Percentiles rank a stretch among this genome's conserved stretches.
Evolutionary conservation across 2,329 filamentous ascomycete species (phyloP).

Genomic region (Anthostomella pinea): DNA sequence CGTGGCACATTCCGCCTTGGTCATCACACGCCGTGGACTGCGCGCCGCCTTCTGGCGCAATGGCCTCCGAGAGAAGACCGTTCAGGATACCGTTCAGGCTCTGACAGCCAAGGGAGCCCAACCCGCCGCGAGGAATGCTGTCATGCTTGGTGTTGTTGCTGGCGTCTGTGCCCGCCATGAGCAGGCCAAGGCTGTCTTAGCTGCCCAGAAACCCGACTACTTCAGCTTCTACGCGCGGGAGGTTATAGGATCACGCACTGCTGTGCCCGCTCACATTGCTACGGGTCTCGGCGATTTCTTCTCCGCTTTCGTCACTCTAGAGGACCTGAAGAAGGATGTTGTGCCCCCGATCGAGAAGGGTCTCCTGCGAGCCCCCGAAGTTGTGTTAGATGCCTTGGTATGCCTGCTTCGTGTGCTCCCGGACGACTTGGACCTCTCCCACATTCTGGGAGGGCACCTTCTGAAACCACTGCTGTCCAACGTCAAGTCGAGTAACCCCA

Average conservation of each 20-base stretch:
- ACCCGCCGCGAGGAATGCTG: slow-evolving; percentile 66
- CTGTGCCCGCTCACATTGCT: slow-evolving; percentile 69
- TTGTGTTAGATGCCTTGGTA: slow-evolving; percentile 76
- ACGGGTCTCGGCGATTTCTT: slow-evolving; percentile 81
- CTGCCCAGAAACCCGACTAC: slow-evolving; percentile 66
- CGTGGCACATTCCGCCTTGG: slow-evolving; percentile 69
- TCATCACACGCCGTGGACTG: slow-evolving; percentile 75
- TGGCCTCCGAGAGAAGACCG: slow-evolving; percentile 55
- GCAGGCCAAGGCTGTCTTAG: slow-evolving; percentile 59
- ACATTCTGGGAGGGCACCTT: slow-evolving; percentile 66
- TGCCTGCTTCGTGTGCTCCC: slow-evolving; percentile 71
- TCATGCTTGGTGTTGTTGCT: slow-evolving; percentile 80
- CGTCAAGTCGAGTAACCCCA: slow-evolving; percentile 81
- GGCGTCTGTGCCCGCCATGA: slow-evolving; percentile 77
- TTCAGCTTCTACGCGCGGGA: slow-evolving; percentile 84
- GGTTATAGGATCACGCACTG: slow-evolving; percentile 73
- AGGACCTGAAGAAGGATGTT: slow-evolving; percentile 73
- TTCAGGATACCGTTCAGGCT: slow-evolving; percentile 60
- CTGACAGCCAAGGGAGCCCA: slow-evolving; percentile 67
- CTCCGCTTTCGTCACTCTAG: slow-evolving; percentile 64
- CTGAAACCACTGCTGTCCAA: slow-evolving; percentile 87
- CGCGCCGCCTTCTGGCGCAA: slow-evolving; percentile 66
- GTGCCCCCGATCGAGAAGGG: slow-evolving; percentile 85
- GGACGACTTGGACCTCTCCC: slow-evolving; percentile 70
- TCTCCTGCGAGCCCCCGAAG: slow-evolving; percentile 83